These are phyloP conservation scores for Talaromyces marneffei DNA, from an alignment of 2,329 filamentous ascomycete genomes.

Conservation along the genomic window DNA sequence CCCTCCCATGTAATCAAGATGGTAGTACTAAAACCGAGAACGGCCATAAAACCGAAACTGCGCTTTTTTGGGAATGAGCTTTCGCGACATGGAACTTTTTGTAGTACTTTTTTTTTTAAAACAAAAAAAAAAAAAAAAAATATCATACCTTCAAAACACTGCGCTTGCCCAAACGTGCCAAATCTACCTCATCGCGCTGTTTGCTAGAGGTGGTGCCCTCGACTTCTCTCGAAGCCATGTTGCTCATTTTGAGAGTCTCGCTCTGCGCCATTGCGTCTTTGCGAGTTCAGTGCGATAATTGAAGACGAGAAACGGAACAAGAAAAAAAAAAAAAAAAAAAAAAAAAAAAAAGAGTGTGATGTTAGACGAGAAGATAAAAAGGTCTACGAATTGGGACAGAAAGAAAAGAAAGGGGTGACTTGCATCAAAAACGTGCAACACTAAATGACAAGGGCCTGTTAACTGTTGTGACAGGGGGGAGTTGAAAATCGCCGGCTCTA, in stretches of 20 bases:
- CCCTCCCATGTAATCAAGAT: conserved; percentile 10
- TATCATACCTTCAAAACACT: conserved; percentile 2
- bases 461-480: background rate
- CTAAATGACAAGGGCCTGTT: background rate
- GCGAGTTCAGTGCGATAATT: background rate
- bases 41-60: conserved; percentile 5
- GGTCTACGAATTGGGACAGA: background rate
- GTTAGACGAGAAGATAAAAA: background rate
- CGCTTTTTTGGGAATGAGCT: background rate
- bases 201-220: background rate
- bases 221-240: conserved; percentile 2
- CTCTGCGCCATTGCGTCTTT: conserved; percentile 6
- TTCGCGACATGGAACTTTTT: background rate
- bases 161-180: conserved; percentile 1
- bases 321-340: background rate
- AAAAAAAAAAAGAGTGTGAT: too few species aligned
- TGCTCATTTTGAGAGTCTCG: conserved; percentile 2
- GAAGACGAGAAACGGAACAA: background rate
- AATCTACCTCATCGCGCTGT: conserved; percentile 1
- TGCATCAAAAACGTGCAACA: background rate
- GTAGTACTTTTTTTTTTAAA: background rate
- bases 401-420: background rate
- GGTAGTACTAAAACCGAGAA: conserved; percentile 4
- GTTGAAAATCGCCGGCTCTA: background rate
- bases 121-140: too few species aligned